Conservation (phyloP, 495 filamentous ascomycete genomes). For the Neurospora sp. region DNA sequence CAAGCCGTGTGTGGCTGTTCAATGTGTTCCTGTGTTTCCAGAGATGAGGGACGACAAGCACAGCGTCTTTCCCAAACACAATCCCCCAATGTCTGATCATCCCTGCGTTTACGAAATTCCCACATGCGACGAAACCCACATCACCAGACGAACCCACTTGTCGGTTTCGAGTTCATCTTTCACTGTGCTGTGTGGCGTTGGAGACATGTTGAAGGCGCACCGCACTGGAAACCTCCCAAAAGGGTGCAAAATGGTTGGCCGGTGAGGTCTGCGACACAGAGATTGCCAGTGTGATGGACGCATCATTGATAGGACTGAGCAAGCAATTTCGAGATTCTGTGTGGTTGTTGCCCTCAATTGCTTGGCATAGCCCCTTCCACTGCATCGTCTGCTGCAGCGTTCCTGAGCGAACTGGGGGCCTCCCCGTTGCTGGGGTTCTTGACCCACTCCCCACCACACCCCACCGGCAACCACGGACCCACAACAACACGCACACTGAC, state of each 20-base stretch:
- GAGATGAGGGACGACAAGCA: background rate
- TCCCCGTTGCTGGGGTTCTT: background rate
- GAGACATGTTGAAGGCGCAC: background rate
- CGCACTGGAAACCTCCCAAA: background rate
- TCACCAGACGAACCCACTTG: background rate
- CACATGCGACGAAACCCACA: background rate
- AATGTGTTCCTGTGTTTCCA: background rate
- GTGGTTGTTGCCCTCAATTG: background rate
- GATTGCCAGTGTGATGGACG: background rate
- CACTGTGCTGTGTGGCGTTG: background rate
- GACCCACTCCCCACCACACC: background rate
- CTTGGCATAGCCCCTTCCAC: background rate
- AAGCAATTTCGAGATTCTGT: background rate
- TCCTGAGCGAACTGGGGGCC: background rate
- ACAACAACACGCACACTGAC: background rate
- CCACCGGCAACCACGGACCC: background rate
- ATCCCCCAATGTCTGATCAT: background rate
- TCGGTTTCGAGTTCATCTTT: background rate
- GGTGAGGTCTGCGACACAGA: background rate
- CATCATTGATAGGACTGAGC: background rate
- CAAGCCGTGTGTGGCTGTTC: background rate
- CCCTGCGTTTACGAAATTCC: background rate
- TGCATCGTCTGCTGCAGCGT: background rate
- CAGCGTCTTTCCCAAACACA: background rate
- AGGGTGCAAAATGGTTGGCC: background rate